Conservation (phyloP, 306 rosid genomes). For the Dryas drummondii region DNA sequence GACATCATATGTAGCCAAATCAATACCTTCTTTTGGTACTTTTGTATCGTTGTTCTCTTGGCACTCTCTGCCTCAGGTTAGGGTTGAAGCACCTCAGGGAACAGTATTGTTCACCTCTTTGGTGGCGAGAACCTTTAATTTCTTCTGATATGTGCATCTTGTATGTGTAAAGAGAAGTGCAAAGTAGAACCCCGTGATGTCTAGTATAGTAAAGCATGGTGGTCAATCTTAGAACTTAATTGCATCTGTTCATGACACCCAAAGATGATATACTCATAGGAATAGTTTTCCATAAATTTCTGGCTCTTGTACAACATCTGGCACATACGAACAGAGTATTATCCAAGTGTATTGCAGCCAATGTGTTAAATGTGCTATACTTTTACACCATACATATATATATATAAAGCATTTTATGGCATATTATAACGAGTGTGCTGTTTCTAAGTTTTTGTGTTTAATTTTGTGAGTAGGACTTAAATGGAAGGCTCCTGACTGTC, state of each 20-base stretch:
- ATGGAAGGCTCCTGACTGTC: conserved; percentile 78
- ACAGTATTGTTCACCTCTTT: background rate
- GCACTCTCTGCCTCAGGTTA: background rate
- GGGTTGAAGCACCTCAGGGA: background rate
- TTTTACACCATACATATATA: background rate
- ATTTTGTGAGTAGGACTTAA: conserved; percentile 49
- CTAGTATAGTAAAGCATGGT: background rate
- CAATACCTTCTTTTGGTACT: background rate
- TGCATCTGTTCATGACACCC: background rate
- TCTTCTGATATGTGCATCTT: background rate
- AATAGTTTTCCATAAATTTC: background rate
- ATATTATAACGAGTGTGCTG: background rate
- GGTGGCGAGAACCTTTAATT: too few species aligned
- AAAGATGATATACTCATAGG: too few species aligned
- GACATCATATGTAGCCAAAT: background rate
- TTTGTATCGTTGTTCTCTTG: background rate
- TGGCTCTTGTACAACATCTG: background rate
- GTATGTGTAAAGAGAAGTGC: background rate
- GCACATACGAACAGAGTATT: background rate
- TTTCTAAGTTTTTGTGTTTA: conserved; percentile 5
- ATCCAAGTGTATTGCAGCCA: background rate
- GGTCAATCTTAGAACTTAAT: background rate
- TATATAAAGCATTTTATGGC: background rate
- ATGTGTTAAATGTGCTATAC: background rate
- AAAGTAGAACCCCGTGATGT: background rate